Conservation (phyloP, 768 basidiomycete species). For the Gymnopilus junonius region DNA sequence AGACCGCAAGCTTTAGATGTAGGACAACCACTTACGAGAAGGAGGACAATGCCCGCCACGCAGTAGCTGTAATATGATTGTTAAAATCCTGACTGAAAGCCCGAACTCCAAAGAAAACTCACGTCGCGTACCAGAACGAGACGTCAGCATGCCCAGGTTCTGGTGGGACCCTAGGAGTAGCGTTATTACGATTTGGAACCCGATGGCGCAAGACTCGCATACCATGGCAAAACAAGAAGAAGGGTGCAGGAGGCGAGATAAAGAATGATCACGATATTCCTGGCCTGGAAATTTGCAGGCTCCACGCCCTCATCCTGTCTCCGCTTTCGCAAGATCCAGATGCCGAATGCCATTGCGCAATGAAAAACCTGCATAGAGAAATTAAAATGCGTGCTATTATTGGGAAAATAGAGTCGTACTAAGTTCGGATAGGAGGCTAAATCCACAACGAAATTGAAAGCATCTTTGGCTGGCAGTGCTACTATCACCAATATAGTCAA, state of each 20-base stretch:
- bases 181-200: neutral
- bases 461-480: conserved; percentile 38
- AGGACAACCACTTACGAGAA: conserved; percentile 23
- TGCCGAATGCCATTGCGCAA: conserved; percentile 31
- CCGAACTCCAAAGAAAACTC: conserved; percentile 11
- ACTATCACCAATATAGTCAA: conserved; percentile 47
- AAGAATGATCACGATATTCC: conserved; percentile 23
- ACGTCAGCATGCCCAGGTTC: conserved; percentile 40
- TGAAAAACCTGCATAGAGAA: conserved; percentile 31
- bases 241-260: conserved; percentile 34
- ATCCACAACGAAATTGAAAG: conserved; percentile 43
- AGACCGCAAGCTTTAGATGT: neutral
- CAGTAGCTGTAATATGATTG: conserved; percentile 27
- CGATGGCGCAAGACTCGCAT: neutral
- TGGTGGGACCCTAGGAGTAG: conserved; percentile 35
- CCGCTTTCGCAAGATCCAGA: conserved; percentile 35
- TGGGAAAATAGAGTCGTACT: conserved; percentile 26
- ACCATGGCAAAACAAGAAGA: conserved; percentile 39
- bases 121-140: conserved; percentile 45
- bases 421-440: conserved; percentile 43
- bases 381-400: conserved; percentile 24
- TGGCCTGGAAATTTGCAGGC: conserved; percentile 30
- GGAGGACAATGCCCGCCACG: conserved; percentile 31
- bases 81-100: neutral
- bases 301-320: conserved; percentile 21